These are phyloP conservation scores for Sphagnum magellanicum DNA, from an alignment of 228 moss, liverwort and hornwort species.

Conservation along the genomic window DNA sequence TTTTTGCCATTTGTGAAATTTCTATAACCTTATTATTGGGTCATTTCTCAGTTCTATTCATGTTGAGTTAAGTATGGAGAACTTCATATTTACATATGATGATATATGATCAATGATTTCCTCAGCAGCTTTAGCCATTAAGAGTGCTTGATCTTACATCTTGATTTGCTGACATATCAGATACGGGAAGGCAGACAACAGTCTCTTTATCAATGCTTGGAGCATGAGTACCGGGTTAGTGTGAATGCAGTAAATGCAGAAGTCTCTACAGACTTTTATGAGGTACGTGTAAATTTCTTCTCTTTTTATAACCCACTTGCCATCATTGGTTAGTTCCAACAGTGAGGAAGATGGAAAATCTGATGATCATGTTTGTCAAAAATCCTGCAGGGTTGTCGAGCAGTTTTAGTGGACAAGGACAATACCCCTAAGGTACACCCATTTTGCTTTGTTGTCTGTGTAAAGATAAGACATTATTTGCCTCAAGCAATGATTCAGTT, in stretches of 20 bases:
- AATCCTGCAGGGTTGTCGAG: slow-evolving; percentile 63
- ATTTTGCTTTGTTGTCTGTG: slow-evolving; percentile 4
- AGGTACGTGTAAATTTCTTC: slow-evolving; percentile 17
- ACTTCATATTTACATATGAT: not conserved
- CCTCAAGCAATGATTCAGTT: not conserved
- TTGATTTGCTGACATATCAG: slow-evolving; percentile 20
- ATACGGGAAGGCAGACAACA: slow-evolving; percentile 87
- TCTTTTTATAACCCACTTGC: not conserved
- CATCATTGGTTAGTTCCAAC: not conserved
- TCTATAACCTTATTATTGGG: no score
- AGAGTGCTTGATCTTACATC: not conserved
- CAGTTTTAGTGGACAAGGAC: slow-evolving; percentile 87
- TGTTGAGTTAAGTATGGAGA: no score
- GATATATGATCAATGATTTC: no score
- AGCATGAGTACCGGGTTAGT: slow-evolving; percentile 75
- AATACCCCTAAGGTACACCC: slow-evolving; percentile 61
- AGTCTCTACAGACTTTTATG: slow-evolving; percentile 63
- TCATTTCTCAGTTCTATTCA: no score
- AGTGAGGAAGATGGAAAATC: not conserved
- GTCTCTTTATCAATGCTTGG: slow-evolving; percentile 71
- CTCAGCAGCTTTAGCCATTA: no score
- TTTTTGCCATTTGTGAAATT: no score
- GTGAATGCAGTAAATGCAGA: slow-evolving; percentile 55
- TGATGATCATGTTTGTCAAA: not conserved
- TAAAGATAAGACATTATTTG: not conserved